Evolutionary conservation across 1,139 yeast species (phyloP).

Genomic region (Yamadazyma jaroonii): DNA sequence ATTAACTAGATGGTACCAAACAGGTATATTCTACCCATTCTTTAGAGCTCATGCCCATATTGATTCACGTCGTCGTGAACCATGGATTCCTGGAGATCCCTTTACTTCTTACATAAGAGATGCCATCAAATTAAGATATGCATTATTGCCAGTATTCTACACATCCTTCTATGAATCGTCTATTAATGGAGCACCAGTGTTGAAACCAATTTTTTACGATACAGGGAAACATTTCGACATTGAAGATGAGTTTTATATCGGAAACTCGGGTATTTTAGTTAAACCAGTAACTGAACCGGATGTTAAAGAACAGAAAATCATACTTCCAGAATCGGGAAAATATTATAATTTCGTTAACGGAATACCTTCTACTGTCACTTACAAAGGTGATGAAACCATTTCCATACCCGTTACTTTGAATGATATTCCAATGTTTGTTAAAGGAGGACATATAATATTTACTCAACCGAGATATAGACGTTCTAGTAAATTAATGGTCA

Average conservation of each 20-base stretch:
- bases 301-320: slow-evolving; percentile 42
- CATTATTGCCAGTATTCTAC: slow-evolving; percentile 73
- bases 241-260: slow-evolving; percentile 84
- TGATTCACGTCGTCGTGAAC: slow-evolving; percentile 89
- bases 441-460: slow-evolving; percentile 75
- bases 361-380: slow-evolving; percentile 7
- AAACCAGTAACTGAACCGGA: slow-evolving; percentile 75
- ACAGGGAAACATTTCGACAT: slow-evolving; percentile 57
- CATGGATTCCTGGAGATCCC: slow-evolving; percentile 82
- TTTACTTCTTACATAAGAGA: slow-evolving; percentile 65
- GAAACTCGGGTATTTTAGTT: slow-evolving; percentile 68
- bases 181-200: slow-evolving; percentile 61
- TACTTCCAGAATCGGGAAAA: slow-evolving; percentile 61
- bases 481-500: slow-evolving; percentile 68
- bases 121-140: slow-evolving; percentile 71
- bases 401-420: slow-evolving; percentile 45
- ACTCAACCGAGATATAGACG: slow-evolving; percentile 76
- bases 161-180: slow-evolving; percentile 75
- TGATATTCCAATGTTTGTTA: slow-evolving; percentile 68
- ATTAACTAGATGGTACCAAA: slow-evolving; percentile 89
- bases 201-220: slow-evolving; percentile 74
- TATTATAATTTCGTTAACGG: slow-evolving; percentile 61
- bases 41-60: slow-evolving; percentile 97
- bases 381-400: slow-evolving; percentile 14
- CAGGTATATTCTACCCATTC: slow-evolving; percentile 95